Conservation (phyloP, 2,329 filamentous ascomycete species). For the Tolypocladium guangdongense region DNA sequence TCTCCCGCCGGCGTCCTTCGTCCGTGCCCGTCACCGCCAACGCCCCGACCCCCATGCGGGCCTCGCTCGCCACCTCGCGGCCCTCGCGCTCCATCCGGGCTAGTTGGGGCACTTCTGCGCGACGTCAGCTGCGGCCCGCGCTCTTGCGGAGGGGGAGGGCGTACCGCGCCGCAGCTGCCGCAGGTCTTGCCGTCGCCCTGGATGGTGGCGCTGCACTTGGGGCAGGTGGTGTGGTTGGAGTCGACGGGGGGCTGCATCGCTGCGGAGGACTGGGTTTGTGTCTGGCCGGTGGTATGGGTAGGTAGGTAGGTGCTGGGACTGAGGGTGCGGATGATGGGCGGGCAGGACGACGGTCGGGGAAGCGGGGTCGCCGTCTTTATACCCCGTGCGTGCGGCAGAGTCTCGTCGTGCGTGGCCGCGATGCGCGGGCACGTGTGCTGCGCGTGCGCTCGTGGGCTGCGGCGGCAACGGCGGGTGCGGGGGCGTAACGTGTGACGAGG, state of each 20-base stretch:
- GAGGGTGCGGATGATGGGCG: too few species aligned
- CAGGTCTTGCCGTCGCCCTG: slow-evolving; percentile 39
- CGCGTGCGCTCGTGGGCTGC: not conserved
- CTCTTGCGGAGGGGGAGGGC: slow-evolving; percentile 13
- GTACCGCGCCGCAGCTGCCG: slow-evolving; percentile 44
- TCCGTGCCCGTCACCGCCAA: not conserved
- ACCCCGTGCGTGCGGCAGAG: too few species aligned
- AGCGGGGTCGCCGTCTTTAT: too few species aligned
- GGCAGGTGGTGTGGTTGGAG: slow-evolving; percentile 33
- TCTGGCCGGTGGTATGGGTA: too few species aligned
- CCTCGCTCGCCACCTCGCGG: not conserved
- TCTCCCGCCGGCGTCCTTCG: not conserved
- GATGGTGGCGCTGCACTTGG: slow-evolving; percentile 43
- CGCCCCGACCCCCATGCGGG: not conserved
- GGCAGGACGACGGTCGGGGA: too few species aligned
- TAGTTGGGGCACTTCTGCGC: slow-evolving; percentile 22
- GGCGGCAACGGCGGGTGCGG: not conserved
- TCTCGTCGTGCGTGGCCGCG: not conserved
- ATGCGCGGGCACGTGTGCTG: not conserved
- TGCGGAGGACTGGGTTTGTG: too few species aligned
- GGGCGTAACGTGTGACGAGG: not conserved
- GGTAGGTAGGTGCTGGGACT: too few species aligned
- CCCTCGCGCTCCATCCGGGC: not conserved
- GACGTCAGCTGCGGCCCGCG: not conserved
- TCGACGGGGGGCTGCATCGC: slow-evolving; percentile 25